Evolutionary conservation across 305 asterid genomes (phyloP).

Genomic region (Plantago coronopus): DNA sequence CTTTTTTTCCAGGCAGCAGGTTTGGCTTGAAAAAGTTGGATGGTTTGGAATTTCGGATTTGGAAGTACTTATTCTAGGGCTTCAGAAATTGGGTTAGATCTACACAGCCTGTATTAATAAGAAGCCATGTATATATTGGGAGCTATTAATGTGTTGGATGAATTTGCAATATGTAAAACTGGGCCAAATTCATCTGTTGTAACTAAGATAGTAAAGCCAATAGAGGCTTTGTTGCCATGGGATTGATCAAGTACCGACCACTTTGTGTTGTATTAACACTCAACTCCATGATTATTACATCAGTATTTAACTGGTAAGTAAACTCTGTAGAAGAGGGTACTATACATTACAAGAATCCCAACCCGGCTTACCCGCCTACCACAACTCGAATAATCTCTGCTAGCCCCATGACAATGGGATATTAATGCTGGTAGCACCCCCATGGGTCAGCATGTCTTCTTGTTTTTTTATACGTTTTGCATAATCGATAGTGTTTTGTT

Average conservation of each 20-base stretch:
- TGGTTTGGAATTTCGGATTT: background rate
- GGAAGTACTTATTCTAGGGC: background rate
- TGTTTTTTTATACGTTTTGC: too few relatives aligned
- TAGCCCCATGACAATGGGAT: too few relatives aligned
- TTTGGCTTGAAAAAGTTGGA: background rate
- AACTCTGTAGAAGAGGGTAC: too few relatives aligned
- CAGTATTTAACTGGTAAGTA: too few relatives aligned
- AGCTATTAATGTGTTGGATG: background rate
- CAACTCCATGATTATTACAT: background rate
- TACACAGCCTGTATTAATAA: background rate
- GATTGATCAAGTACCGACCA: background rate
- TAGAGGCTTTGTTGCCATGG: background rate
- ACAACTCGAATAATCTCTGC: too few relatives aligned
- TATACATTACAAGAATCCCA: too few relatives aligned
- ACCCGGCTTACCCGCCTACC: too few relatives aligned
- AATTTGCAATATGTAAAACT: background rate
- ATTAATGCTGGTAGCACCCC: too few relatives aligned
- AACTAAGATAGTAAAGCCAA: background rate
- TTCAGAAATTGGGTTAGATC: background rate
- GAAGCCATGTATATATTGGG: conserved; percentile 2
- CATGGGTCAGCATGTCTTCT: too few relatives aligned
- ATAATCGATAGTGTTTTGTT: too few relatives aligned
- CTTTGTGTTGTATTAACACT: background rate
- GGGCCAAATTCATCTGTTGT: background rate
- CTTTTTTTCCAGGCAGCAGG: background rate